Conservation (phyloP, 495 filamentous ascomycete genomes). For the Neurospora sp. region DNA sequence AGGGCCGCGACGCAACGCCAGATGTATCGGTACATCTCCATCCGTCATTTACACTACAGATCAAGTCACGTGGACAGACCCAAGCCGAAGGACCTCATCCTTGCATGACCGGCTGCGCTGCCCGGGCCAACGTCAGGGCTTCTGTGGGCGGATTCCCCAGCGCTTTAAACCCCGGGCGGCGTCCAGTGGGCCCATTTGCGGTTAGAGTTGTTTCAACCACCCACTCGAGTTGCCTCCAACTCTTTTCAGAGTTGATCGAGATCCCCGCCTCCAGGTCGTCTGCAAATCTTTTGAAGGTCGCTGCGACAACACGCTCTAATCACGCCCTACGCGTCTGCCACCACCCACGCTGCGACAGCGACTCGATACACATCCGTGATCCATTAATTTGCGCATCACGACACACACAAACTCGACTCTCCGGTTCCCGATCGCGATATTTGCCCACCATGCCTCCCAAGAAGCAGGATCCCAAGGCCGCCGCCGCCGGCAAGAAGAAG, state of each 20-base stretch:
- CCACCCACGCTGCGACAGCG: neutral
- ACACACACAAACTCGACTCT: neutral
- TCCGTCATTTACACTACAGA: neutral
- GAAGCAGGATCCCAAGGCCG: conserved; percentile 51
- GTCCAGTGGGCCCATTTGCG: neutral
- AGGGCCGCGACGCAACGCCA: neutral
- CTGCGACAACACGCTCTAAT: neutral
- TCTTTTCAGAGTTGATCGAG: neutral
- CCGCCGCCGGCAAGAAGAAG: conserved; percentile 43
- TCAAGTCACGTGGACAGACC: conserved; percentile 9
- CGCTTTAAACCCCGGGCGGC: neutral
- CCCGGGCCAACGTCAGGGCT: neutral
- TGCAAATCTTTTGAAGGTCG: neutral
- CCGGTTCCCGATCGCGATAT: neutral
- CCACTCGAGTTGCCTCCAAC: neutral
- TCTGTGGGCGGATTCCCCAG: neutral
- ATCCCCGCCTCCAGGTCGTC: neutral
- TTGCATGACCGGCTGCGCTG: neutral
- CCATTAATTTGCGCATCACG: neutral
- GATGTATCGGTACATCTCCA: conserved; percentile 7
- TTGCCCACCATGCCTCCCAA: conserved; percentile 80
- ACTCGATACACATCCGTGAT: neutral
- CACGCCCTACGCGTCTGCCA: neutral
- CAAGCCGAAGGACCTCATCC: neutral
- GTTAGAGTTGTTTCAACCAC: neutral